phyloP scores from a whole-genome alignment of 2,329 filamentous ascomycete species.

The Ophiostoma populinum region DNA sequence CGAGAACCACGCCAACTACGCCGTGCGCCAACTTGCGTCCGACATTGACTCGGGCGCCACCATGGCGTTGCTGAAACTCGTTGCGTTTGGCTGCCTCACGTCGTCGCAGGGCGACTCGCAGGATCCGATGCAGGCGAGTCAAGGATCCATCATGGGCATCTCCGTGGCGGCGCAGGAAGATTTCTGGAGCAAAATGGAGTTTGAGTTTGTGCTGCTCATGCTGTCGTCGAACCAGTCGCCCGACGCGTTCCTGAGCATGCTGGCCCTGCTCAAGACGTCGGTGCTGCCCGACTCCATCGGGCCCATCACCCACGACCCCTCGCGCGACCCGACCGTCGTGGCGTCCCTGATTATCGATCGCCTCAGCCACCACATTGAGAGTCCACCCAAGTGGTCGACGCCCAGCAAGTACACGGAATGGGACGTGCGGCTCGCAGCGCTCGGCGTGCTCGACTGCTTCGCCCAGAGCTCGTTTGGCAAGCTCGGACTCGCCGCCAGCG shows the following conservation, averaged over 20 bases:
- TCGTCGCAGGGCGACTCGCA: conserved; percentile 8
- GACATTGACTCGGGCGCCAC: conserved; percentile 46
- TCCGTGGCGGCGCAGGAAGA: conserved; percentile 18
- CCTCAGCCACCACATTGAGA: conserved; percentile 43
- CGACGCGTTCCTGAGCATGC: conserved; percentile 43
- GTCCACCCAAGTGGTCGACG: conserved; percentile 28
- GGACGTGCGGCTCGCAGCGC: conserved; percentile 25
- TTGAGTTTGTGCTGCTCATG: conserved; percentile 49
- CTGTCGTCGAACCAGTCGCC: conserved; percentile 49
- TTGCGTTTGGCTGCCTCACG: conserved; percentile 37
- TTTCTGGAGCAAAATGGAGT: conserved; percentile 53
- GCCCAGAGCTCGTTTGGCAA: conserved; percentile 44
- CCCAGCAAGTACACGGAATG: conserved; percentile 21
- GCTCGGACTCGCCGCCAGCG: conserved; percentile 48
- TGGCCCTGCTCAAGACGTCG: conserved; percentile 51
- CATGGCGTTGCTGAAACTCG: conserved; percentile 46
- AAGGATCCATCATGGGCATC: conserved; percentile 12
- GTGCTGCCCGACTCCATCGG: conserved; percentile 47
- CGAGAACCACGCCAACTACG: conserved; percentile 21
- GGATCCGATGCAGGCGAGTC: conserved; percentile 3
- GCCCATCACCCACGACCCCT: conserved; percentile 31
- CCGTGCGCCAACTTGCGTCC: conserved; percentile 27
- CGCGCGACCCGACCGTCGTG: conserved; percentile 24
- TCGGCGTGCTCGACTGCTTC: conserved; percentile 42
- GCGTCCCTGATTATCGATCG: conserved; percentile 39